Conservation (phyloP, 1,284 basidiomycete species). For the Macrocystidia cucumis region DNA sequence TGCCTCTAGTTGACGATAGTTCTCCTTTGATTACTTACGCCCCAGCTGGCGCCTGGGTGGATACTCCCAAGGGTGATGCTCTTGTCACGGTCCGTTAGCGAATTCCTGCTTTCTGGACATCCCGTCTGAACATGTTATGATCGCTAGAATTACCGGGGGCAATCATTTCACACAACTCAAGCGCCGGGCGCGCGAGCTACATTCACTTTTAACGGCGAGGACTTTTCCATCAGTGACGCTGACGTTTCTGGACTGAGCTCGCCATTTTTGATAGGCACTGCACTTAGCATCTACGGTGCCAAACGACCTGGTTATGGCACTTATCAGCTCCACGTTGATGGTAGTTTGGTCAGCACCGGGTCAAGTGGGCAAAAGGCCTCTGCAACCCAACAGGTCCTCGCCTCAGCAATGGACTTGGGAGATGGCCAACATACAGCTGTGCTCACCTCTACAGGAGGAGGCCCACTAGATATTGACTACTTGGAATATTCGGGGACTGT, state of each 20-base stretch:
- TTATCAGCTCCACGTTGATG: conserved; percentile 40
- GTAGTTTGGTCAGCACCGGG: conserved; percentile 25
- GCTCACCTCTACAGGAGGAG: conserved; percentile 33
- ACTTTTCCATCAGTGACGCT: conserved; percentile 7
- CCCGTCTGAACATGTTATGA: background rate
- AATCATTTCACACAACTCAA: conserved; percentile 30
- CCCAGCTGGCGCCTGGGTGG: conserved; percentile 35
- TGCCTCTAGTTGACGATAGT: conserved; percentile 30
- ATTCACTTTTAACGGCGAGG: conserved; percentile 31
- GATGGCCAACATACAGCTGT: conserved; percentile 39
- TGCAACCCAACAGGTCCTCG: conserved; percentile 31
- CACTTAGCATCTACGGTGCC: conserved; percentile 43
- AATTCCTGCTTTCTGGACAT: conserved; percentile 1
- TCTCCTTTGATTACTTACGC: conserved; percentile 38
- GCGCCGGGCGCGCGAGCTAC: conserved; percentile 32
- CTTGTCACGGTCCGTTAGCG: conserved; percentile 20
- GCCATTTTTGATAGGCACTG: too few species aligned
- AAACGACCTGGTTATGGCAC: conserved; percentile 37
- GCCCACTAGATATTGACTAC: conserved; percentile 40
- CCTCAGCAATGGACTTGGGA: conserved; percentile 27
- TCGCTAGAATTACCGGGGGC: conserved; percentile 29
- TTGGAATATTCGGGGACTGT: conserved; percentile 34
- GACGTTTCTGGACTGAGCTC: conserved; percentile 12
- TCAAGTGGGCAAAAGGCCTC: conserved; percentile 23
- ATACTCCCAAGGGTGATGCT: conserved; percentile 26